A percentile compares a stretch with the other conserved stretches of the same genome.
phyloP scores from a whole-genome alignment of 192 early-diverging fungal species.

The Umbelopsis vinacea region DNA sequence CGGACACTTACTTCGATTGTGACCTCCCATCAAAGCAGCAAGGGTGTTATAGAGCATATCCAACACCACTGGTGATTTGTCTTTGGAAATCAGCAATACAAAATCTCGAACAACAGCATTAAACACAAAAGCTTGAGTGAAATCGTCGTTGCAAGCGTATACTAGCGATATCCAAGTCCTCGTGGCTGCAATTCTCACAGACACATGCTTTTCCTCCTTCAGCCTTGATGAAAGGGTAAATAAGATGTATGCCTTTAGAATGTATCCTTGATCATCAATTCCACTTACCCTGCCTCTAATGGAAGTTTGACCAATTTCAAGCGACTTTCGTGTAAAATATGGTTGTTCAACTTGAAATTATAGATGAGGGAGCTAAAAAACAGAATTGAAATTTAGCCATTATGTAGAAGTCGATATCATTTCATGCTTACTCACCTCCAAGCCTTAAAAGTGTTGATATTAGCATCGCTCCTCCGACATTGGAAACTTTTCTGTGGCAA shows the following conservation, averaged over 20 bases:
- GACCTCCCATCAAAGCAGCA: background rate
- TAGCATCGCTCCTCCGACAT: constrained; percentile 9
- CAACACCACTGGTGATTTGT: constrained; percentile 10
- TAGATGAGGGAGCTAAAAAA: constrained; percentile 7
- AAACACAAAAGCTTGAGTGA: constrained; percentile 7
- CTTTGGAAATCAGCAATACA: background rate
- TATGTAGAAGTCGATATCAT: no score
- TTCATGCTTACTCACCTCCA: background rate
- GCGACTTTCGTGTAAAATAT: constrained; percentile 8
- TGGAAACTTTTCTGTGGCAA: constrained; percentile 12
- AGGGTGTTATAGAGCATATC: background rate
- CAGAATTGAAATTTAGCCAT: background rate
- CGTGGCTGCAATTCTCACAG: constrained; percentile 6
- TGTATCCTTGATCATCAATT: no score
- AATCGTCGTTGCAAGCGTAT: constrained; percentile 3
- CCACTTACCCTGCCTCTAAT: constrained; percentile 10
- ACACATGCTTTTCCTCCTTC: constrained; percentile 19
- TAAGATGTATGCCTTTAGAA: background rate
- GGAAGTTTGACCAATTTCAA: constrained; percentile 16
- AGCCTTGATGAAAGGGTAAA: background rate
- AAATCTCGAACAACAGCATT: background rate
- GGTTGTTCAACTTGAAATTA: background rate
- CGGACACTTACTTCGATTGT: constrained; percentile 3
- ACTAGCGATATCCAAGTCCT: constrained; percentile 11
- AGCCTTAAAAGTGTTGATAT: constrained; percentile 15